Conservation (phyloP, 208 protist genomes). For the Wallacemonas sp. region DNA sequence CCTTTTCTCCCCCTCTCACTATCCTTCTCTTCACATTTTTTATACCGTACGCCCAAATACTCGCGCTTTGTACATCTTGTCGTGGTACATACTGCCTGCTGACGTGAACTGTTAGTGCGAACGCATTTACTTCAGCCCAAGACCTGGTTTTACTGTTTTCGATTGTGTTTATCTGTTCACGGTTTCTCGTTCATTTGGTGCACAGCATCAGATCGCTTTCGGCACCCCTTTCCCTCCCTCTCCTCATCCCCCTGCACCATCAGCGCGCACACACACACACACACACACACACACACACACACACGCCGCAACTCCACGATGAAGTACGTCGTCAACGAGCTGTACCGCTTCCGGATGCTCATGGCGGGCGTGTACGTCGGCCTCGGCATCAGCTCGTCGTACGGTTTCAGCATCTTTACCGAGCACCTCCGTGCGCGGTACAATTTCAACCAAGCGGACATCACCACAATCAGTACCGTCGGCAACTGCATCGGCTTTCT, state of each 20-base stretch:
- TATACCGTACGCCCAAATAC: too few species aligned
- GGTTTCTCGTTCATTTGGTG: too few species aligned
- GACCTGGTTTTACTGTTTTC: too few species aligned
- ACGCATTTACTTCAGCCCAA: too few species aligned
- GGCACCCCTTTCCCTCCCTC: too few species aligned
- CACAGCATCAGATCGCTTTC: too few species aligned
- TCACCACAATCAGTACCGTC: constrained; percentile 85
- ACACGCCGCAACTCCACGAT: constrained; percentile 8
- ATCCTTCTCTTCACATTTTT: constrained; percentile 17
- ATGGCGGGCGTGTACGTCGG: constrained; percentile 66
- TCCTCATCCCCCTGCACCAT: too few species aligned
- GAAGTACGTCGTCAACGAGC: constrained; percentile 60
- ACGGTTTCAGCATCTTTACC: constrained; percentile 79
- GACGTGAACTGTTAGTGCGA: too few species aligned
- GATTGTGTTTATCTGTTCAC: too few species aligned
- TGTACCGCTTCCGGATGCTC: constrained; percentile 75
- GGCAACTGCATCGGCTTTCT: constrained; percentile 70
- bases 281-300: background rate
- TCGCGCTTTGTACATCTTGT: too few species aligned
- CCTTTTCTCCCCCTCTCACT: background rate
- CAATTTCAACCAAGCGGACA: constrained; percentile 61
- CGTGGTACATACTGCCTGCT: too few species aligned
- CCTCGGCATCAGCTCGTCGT: constrained; percentile 68
- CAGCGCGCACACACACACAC: background rate
- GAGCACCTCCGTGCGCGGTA: constrained; percentile 54